These are phyloP conservation scores for Erythrophleum fordii DNA, from an alignment of 306 rosid species.

Conservation along the genomic window DNA sequence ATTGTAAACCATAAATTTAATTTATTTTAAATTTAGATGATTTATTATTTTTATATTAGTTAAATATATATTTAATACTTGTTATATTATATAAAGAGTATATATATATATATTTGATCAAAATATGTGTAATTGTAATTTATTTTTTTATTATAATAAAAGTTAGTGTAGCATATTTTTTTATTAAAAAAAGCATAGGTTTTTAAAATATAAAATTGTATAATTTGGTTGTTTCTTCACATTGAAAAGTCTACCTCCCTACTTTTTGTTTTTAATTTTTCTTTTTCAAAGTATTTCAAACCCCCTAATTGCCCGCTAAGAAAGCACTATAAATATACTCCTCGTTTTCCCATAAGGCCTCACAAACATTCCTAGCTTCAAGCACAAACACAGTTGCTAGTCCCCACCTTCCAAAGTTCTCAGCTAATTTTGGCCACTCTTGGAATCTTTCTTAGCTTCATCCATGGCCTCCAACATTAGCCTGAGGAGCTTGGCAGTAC, in stretches of 20 bases:
- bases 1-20: no score
- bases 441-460: neutral
- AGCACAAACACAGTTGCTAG: neutral
- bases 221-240: neutral
- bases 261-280: neutral
- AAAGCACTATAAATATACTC: constrained; percentile 42
- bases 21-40: no score
- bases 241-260: constrained; percentile 13
- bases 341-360: neutral
- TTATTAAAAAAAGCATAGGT: no score
- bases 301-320: neutral
- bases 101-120: no score
- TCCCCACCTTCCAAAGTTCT: neutral
- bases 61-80: no score
- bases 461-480: constrained; percentile 57
- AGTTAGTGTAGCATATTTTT: no score
- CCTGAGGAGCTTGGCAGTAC: constrained; percentile 38
- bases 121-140: no score
- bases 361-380: constrained; percentile 35
- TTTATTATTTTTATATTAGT: no score
- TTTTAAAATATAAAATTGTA: no score
- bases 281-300: neutral
- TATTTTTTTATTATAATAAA: no score
- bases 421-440: constrained; percentile 28
- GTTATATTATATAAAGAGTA: no score